A percentile compares a stretch with the other conserved stretches of the same genome.
phyloP scores from a whole-genome alignment of 139 green algal genomes.

The Picochlorum sp. region DNA sequence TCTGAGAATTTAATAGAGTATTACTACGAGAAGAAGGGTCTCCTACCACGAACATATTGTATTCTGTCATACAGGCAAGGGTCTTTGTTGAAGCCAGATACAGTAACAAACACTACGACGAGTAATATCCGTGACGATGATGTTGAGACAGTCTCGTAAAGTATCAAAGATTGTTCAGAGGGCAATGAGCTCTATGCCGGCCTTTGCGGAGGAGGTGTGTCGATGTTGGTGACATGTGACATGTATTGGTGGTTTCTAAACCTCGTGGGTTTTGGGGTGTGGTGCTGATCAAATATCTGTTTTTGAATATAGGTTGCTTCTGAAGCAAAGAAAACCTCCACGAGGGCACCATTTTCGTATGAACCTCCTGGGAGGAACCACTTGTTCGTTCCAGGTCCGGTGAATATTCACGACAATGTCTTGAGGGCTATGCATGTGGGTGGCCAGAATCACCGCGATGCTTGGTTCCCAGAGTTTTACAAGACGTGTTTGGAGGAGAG shows the following conservation, averaged over 20 bases:
- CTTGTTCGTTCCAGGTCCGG: constrained; percentile 88
- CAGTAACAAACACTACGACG: too few relatives aligned
- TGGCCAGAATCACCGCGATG: constrained; percentile 85
- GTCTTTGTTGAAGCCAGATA: too few relatives aligned
- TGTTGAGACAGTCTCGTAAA: background rate
- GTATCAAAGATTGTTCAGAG: constrained; percentile 5
- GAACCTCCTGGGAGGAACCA: constrained; percentile 80
- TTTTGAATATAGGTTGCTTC: too few relatives aligned
- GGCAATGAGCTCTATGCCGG: constrained; percentile 9
- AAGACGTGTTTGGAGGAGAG: constrained; percentile 70
- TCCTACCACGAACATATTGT: too few relatives aligned
- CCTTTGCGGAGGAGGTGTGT: constrained; percentile 13
- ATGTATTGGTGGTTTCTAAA: background rate
- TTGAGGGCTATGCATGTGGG: constrained; percentile 78
- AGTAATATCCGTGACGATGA: background rate
- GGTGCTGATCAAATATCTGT: too few relatives aligned
- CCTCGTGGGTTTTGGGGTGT: too few relatives aligned
- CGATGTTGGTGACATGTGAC: background rate
- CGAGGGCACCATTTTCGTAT: constrained; percentile 49
- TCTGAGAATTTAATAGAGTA: too few relatives aligned
- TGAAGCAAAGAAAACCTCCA: background rate
- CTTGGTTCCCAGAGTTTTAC: constrained; percentile 84
- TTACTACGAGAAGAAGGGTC: too few relatives aligned
- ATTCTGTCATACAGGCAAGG: too few relatives aligned
- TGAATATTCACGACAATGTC: constrained; percentile 93